Evolutionary conservation across 2,329 filamentous ascomycete species (phyloP), one percentile per base, ranked within the genome.

Genomic region (Lecanosticta acicola): DNA sequence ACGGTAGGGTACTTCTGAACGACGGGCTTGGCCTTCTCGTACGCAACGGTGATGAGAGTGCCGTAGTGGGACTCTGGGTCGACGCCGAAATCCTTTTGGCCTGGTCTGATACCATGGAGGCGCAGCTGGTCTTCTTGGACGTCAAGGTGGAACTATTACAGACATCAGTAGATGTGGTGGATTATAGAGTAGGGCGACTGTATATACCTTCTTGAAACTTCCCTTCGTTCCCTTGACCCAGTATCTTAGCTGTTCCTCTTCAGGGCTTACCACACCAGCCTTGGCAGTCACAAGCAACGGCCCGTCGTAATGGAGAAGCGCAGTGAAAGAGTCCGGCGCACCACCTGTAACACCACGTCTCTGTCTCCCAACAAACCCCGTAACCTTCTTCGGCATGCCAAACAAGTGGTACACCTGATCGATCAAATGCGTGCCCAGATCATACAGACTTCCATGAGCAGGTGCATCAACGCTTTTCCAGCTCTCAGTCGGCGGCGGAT

Each of bases 221-320:
- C 84, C 87, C 66, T 83, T 81, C 14, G 79, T 79, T 17, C 87
- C 87, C 19, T 85, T 74, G 8, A 90, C 73, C 85, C 86, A 90
- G 72, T 83, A 91, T 32, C 86, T 72, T 48, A 84, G 71, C 70
- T 91, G 86, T 50, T 78, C 71, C 18, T 71, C 71, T 66, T 90
- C 85, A 2, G 79, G 78, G 61, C 80, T 85, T 40, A 87, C 71
- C 17, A 85, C 78, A 34, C 76, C 79, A 46, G 83, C 83, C 62
- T 86, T 85, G 39, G 81, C 80, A 37, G 83, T 83, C 9, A 81
- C 85, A 37, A 87, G 64, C 52, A 84, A 68, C 4, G 81, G 81
- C 33, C 72, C 66, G 11, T 68, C 68, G 43, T 91, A 93, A 49
- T 78, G 78, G 41, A 91, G 68, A 56, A 88, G 66, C 4, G 84